phyloP scores from a whole-genome alignment of 2,329 filamentous ascomycete species.

The Coniella vitis region DNA sequence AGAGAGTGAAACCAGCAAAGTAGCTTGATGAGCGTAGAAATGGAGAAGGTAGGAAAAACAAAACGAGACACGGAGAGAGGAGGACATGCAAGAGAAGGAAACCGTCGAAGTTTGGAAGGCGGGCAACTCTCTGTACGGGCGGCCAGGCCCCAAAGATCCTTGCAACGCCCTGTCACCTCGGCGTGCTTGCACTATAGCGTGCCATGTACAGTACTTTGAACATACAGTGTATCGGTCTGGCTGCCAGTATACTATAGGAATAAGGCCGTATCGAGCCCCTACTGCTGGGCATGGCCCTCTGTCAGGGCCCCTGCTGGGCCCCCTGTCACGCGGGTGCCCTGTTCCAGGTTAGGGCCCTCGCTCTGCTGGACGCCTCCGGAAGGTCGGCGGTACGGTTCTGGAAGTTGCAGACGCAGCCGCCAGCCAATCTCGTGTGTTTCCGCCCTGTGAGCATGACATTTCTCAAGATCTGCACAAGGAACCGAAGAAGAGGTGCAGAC shows the following conservation, averaged over 20 bases:
- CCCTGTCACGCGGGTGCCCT: not conserved
- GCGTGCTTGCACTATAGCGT: not conserved
- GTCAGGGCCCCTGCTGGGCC: not conserved
- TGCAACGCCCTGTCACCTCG: not conserved
- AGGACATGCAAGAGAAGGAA: constrained; percentile 3
- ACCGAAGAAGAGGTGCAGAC: no score
- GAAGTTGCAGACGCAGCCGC: not conserved
- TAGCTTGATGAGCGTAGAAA: not conserved
- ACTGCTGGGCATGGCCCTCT: no score
- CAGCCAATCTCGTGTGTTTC: no score
- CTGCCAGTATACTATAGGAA: no score
- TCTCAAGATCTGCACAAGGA: not conserved
- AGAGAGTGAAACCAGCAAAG: not conserved
- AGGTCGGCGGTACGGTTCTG: constrained; percentile 2
- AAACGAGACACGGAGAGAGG: not conserved
- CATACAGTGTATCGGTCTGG: no score
- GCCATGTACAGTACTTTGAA: no score
- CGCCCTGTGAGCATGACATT: not conserved
- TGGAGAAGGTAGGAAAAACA: not conserved
- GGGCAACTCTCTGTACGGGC: not conserved
- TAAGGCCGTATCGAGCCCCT: no score
- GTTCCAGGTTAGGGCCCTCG: not conserved
- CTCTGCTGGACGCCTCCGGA: constrained; percentile 1
- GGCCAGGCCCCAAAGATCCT: not conserved
- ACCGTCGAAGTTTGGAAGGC: constrained; percentile 1